phyloP scores from a whole-genome alignment of 805 yeast species.

The Nematodospora valgi region DNA sequence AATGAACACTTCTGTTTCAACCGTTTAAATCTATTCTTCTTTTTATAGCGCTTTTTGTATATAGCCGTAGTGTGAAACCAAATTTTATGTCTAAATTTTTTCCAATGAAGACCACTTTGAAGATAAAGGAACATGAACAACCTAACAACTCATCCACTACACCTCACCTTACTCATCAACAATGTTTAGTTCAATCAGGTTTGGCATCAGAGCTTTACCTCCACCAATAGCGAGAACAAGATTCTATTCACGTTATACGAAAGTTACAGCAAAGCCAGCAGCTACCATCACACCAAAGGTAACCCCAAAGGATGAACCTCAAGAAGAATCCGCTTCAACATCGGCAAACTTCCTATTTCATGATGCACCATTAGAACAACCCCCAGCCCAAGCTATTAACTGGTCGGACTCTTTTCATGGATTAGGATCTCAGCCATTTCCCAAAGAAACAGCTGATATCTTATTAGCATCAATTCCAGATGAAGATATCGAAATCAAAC shows the following conservation, averaged over 20 bases:
- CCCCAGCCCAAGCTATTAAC: constrained; percentile 32
- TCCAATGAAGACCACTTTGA: too few species aligned
- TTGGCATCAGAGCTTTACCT: too few species aligned
- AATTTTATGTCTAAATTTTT: too few species aligned
- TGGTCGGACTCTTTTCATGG: constrained; percentile 92
- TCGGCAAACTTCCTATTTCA: constrained; percentile 6
- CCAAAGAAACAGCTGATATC: constrained; percentile 54
- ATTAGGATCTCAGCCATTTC: constrained; percentile 74
- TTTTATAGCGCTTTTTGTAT: too few species aligned
- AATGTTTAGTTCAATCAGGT: background rate
- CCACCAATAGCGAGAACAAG: constrained; percentile 2
- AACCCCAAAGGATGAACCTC: background rate
- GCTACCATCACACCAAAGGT: background rate
- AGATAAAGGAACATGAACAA: background rate
- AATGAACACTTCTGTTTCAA: too few species aligned
- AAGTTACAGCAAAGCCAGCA: constrained; percentile 1
- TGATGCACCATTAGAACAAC: constrained; percentile 6
- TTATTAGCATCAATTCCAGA: constrained; percentile 60
- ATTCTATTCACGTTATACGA: background rate
- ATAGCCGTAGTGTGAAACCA: too few species aligned
- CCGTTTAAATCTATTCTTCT: too few species aligned
- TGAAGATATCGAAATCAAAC: constrained; percentile 86
- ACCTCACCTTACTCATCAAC: background rate
- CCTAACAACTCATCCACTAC: background rate
- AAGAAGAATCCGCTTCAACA: background rate